Evolutionary conservation across 1,139 yeast species (phyloP).

Genomic region (Zygosaccharomyces sapae): DNA sequence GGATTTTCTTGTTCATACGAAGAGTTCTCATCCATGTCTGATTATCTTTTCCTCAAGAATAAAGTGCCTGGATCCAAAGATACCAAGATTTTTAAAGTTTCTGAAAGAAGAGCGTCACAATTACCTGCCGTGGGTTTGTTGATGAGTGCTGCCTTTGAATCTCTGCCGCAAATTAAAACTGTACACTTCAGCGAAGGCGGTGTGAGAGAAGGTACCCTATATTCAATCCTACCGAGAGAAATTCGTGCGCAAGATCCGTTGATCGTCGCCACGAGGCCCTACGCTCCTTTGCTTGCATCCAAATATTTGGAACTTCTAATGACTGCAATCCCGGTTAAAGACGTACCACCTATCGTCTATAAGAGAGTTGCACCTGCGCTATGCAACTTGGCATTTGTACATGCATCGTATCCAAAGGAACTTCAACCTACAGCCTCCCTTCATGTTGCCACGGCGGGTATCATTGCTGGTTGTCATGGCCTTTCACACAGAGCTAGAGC

Average conservation of each 20-base stretch:
- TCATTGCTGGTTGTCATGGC: slow-evolving; percentile 66
- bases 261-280: slow-evolving; percentile 57
- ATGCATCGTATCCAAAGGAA: slow-evolving; percentile 67
- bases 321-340: slow-evolving; percentile 49
- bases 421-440: slow-evolving; percentile 64
- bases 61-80: slow-evolving; percentile 39
- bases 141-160: slow-evolving; percentile 54
- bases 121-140: slow-evolving; percentile 60
- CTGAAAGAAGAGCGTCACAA: slow-evolving; percentile 57
- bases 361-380: slow-evolving; percentile 60
- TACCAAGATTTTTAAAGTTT: slow-evolving; percentile 51
- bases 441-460: slow-evolving; percentile 62
- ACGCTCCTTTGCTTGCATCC: slow-evolving; percentile 55
- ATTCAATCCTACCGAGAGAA: slow-evolving; percentile 51
- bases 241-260: slow-evolving; percentile 61
- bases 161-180: slow-evolving; percentile 53
- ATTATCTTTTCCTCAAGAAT: slow-evolving; percentile 45
- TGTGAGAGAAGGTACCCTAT: slow-evolving; percentile 64
- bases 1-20: slow-evolving; percentile 55
- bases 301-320: slow-evolving; percentile 48
- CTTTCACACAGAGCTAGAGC: slow-evolving; percentile 63
- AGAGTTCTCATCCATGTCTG: slow-evolving; percentile 46
- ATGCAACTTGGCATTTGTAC: slow-evolving; percentile 65
- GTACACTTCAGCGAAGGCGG: slow-evolving; percentile 68
- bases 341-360: slow-evolving; percentile 53